Evolutionary conservation across 164 flowering plant genomes (phyloP).

Genomic region (Macadamia integrifolia): DNA sequence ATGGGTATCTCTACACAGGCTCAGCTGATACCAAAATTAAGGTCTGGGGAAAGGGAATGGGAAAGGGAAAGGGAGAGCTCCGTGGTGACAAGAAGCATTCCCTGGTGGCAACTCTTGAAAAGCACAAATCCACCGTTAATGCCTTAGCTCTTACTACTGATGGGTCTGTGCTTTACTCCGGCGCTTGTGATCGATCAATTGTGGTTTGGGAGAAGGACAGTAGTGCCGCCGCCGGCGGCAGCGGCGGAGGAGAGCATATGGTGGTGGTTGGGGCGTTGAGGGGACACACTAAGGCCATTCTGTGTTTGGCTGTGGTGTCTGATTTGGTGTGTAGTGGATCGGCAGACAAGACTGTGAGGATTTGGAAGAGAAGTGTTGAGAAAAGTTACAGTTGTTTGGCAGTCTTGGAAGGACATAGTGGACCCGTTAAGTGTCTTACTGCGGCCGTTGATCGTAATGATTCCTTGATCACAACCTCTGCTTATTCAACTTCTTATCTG

Average conservation of each 20-base stretch:
- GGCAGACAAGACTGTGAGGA: slow-evolving; percentile 67
- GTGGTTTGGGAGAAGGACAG: slow-evolving; percentile 61
- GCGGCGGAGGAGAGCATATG: slow-evolving; percentile 22
- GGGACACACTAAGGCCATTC: slow-evolving; percentile 67
- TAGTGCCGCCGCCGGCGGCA: slow-evolving; percentile 3
- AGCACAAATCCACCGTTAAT: slow-evolving; percentile 68
- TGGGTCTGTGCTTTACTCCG: slow-evolving; percentile 63
- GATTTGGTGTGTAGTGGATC: slow-evolving; percentile 79
- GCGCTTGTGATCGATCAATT: slow-evolving; percentile 69
- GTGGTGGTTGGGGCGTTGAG: slow-evolving; percentile 49
- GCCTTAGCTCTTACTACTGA: slow-evolving; percentile 59
- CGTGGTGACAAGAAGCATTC: slow-evolving; percentile 47
- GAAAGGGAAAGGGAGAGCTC: slow-evolving; percentile 48
- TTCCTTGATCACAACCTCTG: background rate
- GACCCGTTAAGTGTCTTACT: slow-evolving; percentile 77
- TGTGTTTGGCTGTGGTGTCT: slow-evolving; percentile 54
- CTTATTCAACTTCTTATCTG: slow-evolving; percentile 17
- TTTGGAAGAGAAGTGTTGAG: slow-evolving; percentile 55
- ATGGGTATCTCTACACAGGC: slow-evolving; percentile 71
- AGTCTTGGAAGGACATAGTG: slow-evolving; percentile 80
- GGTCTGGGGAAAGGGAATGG: slow-evolving; percentile 48
- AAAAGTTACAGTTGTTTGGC: slow-evolving; percentile 48
- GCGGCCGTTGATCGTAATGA: slow-evolving; percentile 22
- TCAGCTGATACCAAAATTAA: slow-evolving; percentile 83
- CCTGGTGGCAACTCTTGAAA: slow-evolving; percentile 49